phyloP scores from a whole-genome alignment of 164 flowering plant genomes.

The Vitis rupestris region DNA sequence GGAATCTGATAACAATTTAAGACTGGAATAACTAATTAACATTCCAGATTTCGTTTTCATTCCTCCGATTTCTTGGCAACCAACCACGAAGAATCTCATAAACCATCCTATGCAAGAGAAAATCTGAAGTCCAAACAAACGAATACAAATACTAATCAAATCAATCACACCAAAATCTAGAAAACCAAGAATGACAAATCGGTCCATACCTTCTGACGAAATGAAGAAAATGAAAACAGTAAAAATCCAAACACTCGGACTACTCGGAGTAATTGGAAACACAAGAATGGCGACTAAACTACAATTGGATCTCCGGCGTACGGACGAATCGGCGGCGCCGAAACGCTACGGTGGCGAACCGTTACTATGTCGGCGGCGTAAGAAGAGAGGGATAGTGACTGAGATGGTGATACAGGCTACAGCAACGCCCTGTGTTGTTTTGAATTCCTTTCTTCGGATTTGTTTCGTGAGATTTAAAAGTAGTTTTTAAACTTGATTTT shows the following conservation, averaged over 20 bases:
- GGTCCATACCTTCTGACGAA: no score
- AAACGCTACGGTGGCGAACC: conserved; percentile 28
- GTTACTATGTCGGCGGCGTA: conserved; percentile 32
- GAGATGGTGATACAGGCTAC: conserved; percentile 1
- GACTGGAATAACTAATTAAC: no score
- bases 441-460: background rate
- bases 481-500: background rate
- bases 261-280: background rate
- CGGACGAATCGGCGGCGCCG: conserved; percentile 29
- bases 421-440: conserved; percentile 7
- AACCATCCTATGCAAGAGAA: no score
- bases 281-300: background rate
- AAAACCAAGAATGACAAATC: no score
- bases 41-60: no score
- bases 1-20: no score
- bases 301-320: background rate
- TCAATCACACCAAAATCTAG: no score
- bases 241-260: background rate
- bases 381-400: conserved; percentile 6
- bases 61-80: no score
- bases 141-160: no score
- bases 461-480: background rate
- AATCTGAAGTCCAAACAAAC: no score
- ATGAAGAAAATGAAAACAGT: background rate
- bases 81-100: no score